Evolutionary conservation across 192 early-diverging fungal species (phyloP), one percentile per base, ranked within the genome.

Genomic region (Kickxella alabastrina): DNA sequence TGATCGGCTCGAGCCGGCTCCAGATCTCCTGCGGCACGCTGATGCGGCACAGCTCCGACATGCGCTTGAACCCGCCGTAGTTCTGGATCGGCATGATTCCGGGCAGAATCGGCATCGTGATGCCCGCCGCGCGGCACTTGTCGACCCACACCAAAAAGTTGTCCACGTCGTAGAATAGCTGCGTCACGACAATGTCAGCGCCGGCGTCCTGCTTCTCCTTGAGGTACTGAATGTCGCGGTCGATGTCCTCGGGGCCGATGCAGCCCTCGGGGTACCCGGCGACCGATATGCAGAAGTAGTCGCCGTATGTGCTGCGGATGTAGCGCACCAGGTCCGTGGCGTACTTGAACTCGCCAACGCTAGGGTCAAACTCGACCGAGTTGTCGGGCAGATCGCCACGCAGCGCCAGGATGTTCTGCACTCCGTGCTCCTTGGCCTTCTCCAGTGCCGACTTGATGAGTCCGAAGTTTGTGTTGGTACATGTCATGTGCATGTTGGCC

Each of bases 231-330:
- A 96, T 68, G 68, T 98, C 95, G 18, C 80, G 79, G 55, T 91
- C 89, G 38, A 75, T 68, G 52, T 85, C 77, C 18, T 80, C 64
- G 51, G 84, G 86, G 46, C 92, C 89, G 22, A 83, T 68, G 74
- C 95, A 93, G 39, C 88, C 90, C 74, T 98, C 95, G n/a, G 94
- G 94, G 67, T 97, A 93, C 15, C 90, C 94, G 13, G 95, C 95
- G 39, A 98, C 95, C 44, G 90, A 88, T 65, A 98, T 92, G 60
- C 91, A 90, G 64, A 98, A 98, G 78, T 91, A 92, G 65, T 91
- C 88, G 52, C 92, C 95, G 65, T 96, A 90, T 31, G 88, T 63
- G 52, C 85, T 54, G 26, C 92, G 84, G 58, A 98, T 96, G 75
- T 95, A 94, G 28, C 78, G 78, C 43, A 98, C 93, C 44, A 98